Evolutionary conservation across 768 basidiomycete genomes (phyloP), one percentile per base, ranked within the genome.

Genomic region (Chalciporus pseudorubinellus): DNA sequence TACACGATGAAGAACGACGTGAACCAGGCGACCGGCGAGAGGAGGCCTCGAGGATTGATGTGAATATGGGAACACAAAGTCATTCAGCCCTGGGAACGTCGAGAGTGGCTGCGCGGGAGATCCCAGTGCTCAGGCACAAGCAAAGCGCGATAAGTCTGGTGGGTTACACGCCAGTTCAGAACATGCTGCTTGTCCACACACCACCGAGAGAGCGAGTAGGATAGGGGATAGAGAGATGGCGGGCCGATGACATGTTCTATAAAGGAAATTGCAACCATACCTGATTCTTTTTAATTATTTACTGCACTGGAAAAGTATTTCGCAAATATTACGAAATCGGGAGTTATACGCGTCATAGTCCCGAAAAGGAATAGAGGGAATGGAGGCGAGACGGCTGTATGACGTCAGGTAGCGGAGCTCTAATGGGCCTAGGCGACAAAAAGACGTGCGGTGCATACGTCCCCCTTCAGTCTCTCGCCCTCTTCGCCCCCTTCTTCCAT

Each of bases 101-200:
- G 4, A 77, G 69, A 40, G 56, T 42, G 38, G 74, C 73, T 44
- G 66, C 72, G 49, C 65, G 61, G 46, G 77, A 78, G 50, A 59
- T 72, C 11, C 79, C 82, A 12, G 65, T 69, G 41, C 63, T 85
- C 50, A 72, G 80, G 57, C 70, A 73, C 52, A 79, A 77, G 58
- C 77, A 72, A 50, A 87, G 83, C 66, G 67, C 76, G 41, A 63
- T 88, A 46, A 79, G 80, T 59, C 66, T 89, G 48, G 77, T 88
- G 60, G 85, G 83, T 4, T 76, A 90, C 53, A 89, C 89, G 28
- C 85, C 88, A 11, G 85, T 86, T 28, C 85, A 89, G 79, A 85
- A 82, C 58, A 67, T 86, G n/a, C 63, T 89, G 11, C 68, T 89
- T 26, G 80, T 81, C 11, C 82, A 85, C 59, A 80, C 85, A 3